Evolutionary conservation across 2,329 filamentous ascomycete genomes (phyloP).

Genomic region (Colletotrichum aenigma): DNA sequence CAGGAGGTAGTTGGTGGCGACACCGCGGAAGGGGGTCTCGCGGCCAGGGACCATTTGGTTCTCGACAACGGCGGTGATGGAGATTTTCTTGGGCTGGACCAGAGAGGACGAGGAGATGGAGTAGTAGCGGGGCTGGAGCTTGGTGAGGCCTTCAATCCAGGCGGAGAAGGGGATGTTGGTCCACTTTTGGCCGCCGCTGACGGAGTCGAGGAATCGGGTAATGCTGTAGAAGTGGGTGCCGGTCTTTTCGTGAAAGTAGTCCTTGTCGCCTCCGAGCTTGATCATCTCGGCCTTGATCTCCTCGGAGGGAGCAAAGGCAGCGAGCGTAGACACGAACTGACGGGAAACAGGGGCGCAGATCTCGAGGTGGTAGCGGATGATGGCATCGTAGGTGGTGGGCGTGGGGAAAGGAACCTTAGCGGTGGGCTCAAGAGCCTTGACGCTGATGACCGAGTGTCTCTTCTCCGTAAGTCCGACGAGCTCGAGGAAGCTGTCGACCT

Average conservation of each 20-base stretch:
- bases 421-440: constrained; percentile 92
- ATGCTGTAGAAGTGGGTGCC: constrained; percentile 86
- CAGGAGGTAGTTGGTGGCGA: constrained; percentile 95
- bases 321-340: constrained; percentile 87
- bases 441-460: constrained; percentile 79
- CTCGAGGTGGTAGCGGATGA: constrained; percentile 94
- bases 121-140: constrained; percentile 97
- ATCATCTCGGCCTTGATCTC: constrained; percentile 84
- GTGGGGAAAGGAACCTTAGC: constrained; percentile 98
- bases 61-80: constrained; percentile 94
- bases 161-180: constrained; percentile 88
- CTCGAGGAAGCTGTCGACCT: constrained; percentile 88
- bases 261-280: constrained; percentile 89
- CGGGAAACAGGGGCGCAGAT: constrained; percentile 94
- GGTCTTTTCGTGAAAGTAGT: constrained; percentile 91
- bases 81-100: constrained; percentile 93
- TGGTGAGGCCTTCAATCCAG: constrained; percentile 90
- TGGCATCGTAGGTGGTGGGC: constrained; percentile 94
- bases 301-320: constrained; percentile 88
- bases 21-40: constrained; percentile 82
- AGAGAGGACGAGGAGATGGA: constrained; percentile 97
- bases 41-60: constrained; percentile 78
- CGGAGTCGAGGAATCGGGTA: constrained; percentile 77
- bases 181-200: constrained; percentile 79
- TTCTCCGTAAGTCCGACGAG: constrained; percentile 79